Percentiles rank a stretch among this genome's conserved stretches.
phyloP scores from a whole-genome alignment of 2,329 filamentous ascomycete genomes.

The Fusarium neocosmosporiellum region DNA sequence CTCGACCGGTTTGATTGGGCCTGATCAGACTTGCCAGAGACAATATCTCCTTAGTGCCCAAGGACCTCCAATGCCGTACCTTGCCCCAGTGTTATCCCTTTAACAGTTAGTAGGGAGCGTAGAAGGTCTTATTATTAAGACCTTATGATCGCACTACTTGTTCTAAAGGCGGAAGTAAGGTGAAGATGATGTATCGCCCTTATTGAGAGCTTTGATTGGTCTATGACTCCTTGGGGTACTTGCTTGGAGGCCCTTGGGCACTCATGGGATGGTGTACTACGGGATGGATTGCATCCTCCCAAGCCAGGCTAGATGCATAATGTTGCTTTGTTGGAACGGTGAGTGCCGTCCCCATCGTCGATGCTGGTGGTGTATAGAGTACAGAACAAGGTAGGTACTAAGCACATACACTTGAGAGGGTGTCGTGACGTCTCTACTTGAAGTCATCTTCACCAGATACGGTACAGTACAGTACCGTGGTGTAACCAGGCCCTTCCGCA shows the following conservation, averaged over 20 bases:
- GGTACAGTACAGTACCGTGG: neutral
- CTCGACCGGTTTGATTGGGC: slow-evolving; percentile 29
- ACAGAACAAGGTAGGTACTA: neutral
- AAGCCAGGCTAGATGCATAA: slow-evolving; percentile 5
- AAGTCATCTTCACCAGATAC: neutral
- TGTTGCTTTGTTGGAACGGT: slow-evolving; percentile 6
- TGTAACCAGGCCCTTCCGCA: neutral
- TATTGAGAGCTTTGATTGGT: too few relatives aligned
- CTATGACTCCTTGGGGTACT: too few relatives aligned
- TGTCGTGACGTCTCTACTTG: neutral
- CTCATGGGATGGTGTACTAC: neutral
- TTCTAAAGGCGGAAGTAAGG: too few relatives aligned
- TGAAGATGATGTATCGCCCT: too few relatives aligned
- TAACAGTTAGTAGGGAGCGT: too few relatives aligned
- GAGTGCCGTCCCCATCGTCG: neutral
- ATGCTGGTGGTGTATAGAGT: neutral
- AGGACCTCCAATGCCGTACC: too few relatives aligned
- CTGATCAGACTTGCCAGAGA: slow-evolving; percentile 1
- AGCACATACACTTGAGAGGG: neutral
- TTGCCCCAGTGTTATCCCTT: too few relatives aligned
- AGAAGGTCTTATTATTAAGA: too few relatives aligned
- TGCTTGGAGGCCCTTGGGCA: too few relatives aligned
- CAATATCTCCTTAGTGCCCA: too few relatives aligned
- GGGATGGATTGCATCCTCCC: slow-evolving; percentile 2
- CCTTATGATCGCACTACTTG: too few relatives aligned